These are phyloP conservation scores for Trichoderma virens DNA, from an alignment of 495 filamentous ascomycete species.

Conservation along the genomic window DNA sequence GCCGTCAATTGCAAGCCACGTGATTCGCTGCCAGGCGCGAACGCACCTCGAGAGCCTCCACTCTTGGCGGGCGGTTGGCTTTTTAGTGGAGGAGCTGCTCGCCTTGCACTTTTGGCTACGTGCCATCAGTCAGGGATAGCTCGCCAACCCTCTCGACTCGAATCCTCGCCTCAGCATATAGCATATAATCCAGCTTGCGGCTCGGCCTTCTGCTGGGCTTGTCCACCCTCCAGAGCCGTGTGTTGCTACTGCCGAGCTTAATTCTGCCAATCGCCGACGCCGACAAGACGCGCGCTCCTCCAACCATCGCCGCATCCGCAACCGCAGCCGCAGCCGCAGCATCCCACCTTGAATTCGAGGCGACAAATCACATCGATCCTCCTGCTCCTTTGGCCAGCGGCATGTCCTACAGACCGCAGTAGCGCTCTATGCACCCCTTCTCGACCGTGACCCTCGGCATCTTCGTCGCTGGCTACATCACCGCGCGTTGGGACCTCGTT, in stretches of 20 bases:
- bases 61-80: slow-evolving; percentile 3
- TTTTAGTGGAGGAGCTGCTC: slow-evolving; percentile 8
- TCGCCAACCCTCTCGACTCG: not conserved
- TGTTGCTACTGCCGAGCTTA: not conserved
- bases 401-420: slow-evolving; percentile 23
- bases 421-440: slow-evolving; percentile 86
- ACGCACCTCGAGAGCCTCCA: not conserved
- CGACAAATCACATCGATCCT: not conserved
- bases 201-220: not conserved
- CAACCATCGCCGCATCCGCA: not conserved
- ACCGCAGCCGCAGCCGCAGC: not conserved
- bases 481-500: slow-evolving; percentile 95
- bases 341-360: not conserved
- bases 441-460: slow-evolving; percentile 88
- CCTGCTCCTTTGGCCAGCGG: not conserved
- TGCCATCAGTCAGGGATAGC: slow-evolving; percentile 7
- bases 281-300: not conserved
- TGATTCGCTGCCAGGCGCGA: slow-evolving; percentile 1
- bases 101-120: slow-evolving; percentile 6
- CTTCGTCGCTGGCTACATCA: slow-evolving; percentile 98
- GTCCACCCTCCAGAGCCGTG: not conserved
- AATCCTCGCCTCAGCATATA: not conserved
- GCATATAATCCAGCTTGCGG: not conserved
- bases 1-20: not conserved
- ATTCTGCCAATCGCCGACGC: not conserved